Percentiles rank a stretch among this genome's conserved stretches.
phyloP scores from a whole-genome alignment of 1,284 basidiomycete species.

The Ustilago hordei region DNA sequence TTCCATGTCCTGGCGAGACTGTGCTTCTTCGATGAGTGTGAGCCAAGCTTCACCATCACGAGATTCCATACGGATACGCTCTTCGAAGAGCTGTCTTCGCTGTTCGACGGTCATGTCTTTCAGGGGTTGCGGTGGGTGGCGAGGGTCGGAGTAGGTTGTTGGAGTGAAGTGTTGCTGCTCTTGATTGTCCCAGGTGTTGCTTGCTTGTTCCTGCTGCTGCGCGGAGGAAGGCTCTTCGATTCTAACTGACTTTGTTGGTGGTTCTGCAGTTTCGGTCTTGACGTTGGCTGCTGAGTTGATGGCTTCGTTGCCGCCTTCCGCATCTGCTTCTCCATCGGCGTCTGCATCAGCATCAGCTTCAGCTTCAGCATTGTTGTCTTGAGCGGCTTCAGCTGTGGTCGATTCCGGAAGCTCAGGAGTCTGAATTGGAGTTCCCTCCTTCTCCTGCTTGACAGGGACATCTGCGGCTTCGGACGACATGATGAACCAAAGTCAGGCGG shows the following conservation, averaged over 20 bases:
- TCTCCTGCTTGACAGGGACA: conserved; percentile 31
- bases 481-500: not conserved
- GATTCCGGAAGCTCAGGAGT: conserved; percentile 8
- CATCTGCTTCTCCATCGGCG: conserved; percentile 23
- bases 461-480: conserved; percentile 33
- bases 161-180: not conserved
- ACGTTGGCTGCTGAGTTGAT: not conserved
- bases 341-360: conserved; percentile 27
- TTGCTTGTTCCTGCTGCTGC: conserved; percentile 10
- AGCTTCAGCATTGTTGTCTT: conserved; percentile 11
- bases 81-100: conserved; percentile 47
- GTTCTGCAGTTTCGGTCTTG: conserved; percentile 15
- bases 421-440: conserved; percentile 10
- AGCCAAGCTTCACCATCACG: conserved; percentile 79
- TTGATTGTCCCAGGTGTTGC: not conserved
- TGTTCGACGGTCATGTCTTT: conserved; percentile 48
- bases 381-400: conserved; percentile 7
- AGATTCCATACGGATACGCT: conserved; percentile 72
- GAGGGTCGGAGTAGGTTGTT: conserved; percentile 5
- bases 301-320: conserved; percentile 13
- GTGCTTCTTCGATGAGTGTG: conserved; percentile 77
- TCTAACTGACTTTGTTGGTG: not conserved
- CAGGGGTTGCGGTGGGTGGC: conserved; percentile 25
- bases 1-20: conserved; percentile 77
- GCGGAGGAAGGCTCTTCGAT: not conserved